These are phyloP conservation scores for Eimeria falciformis DNA, from an alignment of 169 alveolate species.

Conservation along the genomic window DNA sequence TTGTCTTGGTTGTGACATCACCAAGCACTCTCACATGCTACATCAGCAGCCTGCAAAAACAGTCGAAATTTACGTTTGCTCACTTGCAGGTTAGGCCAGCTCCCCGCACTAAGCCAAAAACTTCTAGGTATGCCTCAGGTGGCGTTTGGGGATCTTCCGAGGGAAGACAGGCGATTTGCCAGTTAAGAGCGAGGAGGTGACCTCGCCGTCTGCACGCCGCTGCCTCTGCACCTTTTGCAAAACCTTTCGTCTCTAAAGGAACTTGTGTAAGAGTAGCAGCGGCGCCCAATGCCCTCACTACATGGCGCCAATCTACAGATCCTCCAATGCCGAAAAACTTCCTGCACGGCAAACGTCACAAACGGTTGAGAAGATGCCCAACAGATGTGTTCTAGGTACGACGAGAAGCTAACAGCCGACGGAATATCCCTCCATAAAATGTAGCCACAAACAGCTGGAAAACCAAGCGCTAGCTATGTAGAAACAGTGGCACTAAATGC, in stretches of 20 bases:
- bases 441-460: no score
- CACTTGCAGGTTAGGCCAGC: slow-evolving; percentile 75
- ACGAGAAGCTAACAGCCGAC: no score
- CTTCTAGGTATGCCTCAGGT: slow-evolving; percentile 73
- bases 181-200: slow-evolving; percentile 68
- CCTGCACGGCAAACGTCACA: neutral
- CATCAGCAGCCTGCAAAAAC: no score
- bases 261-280: slow-evolving; percentile 21
- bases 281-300: slow-evolving; percentile 64
- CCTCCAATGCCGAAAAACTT: slow-evolving; percentile 45
- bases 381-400: no score
- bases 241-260: neutral
- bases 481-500: no score
- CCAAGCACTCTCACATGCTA: neutral
- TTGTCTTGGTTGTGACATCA: neutral
- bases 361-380: no score
- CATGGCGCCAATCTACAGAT: slow-evolving; percentile 66
- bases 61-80: neutral
- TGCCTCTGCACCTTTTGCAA: slow-evolving; percentile 59
- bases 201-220: slow-evolving; percentile 72
- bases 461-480: no score
- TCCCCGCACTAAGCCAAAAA: slow-evolving; percentile 74
- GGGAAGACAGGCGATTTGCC: slow-evolving; percentile 60
- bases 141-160: slow-evolving; percentile 4
- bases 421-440: no score